Evolutionary conservation across 2,329 filamentous ascomycete species (phyloP).

Genomic region (Beauveria bassiana): DNA sequence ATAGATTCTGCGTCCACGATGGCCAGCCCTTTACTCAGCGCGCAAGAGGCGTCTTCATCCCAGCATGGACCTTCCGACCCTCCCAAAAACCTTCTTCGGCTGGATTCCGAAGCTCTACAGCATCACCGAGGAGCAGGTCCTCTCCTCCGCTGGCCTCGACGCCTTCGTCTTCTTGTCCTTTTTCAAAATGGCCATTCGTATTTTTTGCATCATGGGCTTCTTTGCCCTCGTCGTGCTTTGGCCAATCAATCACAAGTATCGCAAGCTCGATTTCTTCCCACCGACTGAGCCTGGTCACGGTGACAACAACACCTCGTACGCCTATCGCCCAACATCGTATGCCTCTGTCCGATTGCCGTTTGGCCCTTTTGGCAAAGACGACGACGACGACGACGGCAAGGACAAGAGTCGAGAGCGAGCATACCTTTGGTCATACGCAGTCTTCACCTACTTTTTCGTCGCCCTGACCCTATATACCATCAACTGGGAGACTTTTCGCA

Average conservation of each 20-base stretch:
- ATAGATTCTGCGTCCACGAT: conserved; percentile 79
- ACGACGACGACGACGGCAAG: conserved; percentile 14
- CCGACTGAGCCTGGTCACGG: not conserved
- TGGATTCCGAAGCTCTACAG: conserved; percentile 85
- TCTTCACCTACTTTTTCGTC: conserved; percentile 93
- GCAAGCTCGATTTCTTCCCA: conserved; percentile 10
- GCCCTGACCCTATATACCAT: conserved; percentile 75
- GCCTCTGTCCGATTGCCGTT: conserved; percentile 13
- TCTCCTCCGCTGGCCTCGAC: conserved; percentile 85
- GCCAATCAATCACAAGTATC: conserved; percentile 71
- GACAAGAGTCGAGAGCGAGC: conserved; percentile 26
- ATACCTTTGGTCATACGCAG: conserved; percentile 86
- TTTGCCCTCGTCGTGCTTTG: conserved; percentile 75
- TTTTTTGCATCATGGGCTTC: conserved; percentile 71
- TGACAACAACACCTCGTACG: conserved; percentile 4
- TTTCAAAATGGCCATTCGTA: conserved; percentile 88
- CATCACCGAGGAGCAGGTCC: conserved; percentile 81
- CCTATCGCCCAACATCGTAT: conserved; percentile 7
- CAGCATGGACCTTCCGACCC: conserved; percentile 56
- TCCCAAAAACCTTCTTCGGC: conserved; percentile 80
- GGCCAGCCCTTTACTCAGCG: conserved; percentile 84
- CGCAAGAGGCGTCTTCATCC: conserved; percentile 66
- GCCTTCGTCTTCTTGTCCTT: conserved; percentile 94
- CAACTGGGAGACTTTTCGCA: conserved; percentile 71
- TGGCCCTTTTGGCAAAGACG: not conserved